Conservation (phyloP, 2,329 filamentous ascomycete genomes). For the Botrytis aclada region DNA sequence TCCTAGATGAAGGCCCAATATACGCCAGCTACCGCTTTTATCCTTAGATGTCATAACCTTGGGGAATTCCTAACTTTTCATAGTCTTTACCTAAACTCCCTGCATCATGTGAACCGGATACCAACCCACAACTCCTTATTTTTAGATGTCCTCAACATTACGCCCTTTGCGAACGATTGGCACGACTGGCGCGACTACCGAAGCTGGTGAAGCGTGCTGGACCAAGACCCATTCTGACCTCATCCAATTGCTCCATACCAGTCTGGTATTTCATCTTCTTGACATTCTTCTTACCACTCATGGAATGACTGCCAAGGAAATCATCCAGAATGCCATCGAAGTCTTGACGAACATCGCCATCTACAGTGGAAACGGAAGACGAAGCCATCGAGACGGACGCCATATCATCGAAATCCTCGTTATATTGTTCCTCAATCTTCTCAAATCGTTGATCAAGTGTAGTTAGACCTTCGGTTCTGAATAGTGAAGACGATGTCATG, state of each 20-base stretch:
- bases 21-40: slow-evolving; percentile 9
- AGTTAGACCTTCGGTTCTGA: slow-evolving; percentile 81
- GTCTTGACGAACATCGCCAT: slow-evolving; percentile 67
- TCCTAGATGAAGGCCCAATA: not conserved
- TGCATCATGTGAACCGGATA: slow-evolving; percentile 4
- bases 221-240: slow-evolving; percentile 77
- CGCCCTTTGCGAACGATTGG: slow-evolving; percentile 26
- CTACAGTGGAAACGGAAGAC: slow-evolving; percentile 63
- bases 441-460: slow-evolving; percentile 90
- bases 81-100: slow-evolving; percentile 12
- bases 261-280: slow-evolving; percentile 79
- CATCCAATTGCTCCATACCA: slow-evolving; percentile 85
- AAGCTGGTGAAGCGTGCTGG: slow-evolving; percentile 58
- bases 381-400: slow-evolving; percentile 62
- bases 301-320: slow-evolving; percentile 74
- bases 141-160: slow-evolving; percentile 13
- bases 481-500: slow-evolving; percentile 85
- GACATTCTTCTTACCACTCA: slow-evolving; percentile 68
- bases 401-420: slow-evolving; percentile 59
- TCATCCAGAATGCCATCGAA: slow-evolving; percentile 93
- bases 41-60: not conserved
- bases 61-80: slow-evolving; percentile 8
- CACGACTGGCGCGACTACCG: slow-evolving; percentile 19
- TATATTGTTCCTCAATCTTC: slow-evolving; percentile 78
- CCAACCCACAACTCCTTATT: not conserved